Conservation (phyloP, 345 rosid genomes). For the Arabidopsis suecica region DNA sequence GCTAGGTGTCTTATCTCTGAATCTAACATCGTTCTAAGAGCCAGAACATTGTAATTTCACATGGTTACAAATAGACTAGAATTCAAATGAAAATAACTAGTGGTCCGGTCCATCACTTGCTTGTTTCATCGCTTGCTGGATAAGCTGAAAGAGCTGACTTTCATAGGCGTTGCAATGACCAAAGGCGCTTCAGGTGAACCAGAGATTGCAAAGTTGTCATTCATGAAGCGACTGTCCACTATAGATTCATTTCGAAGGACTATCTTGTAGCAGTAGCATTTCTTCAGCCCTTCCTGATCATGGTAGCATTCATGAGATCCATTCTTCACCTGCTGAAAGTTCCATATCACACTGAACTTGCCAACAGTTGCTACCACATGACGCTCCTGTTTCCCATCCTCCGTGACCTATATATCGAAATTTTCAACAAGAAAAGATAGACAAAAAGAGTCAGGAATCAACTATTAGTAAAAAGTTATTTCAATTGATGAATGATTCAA, state of each 20-base stretch:
- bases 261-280: conserved; percentile 91
- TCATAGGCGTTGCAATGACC: conserved; percentile 93
- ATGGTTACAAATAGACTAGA: conserved; percentile 37
- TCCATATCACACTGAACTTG: conserved; percentile 94
- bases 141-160: conserved; percentile 98
- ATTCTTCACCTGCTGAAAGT: conserved; percentile 82
- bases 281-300: conserved; percentile 78
- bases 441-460: not conserved
- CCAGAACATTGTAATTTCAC: conserved; percentile 15
- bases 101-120: conserved; percentile 21
- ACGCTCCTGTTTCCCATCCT: conserved; percentile 82
- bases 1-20: conserved; percentile 2
- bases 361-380: conserved; percentile 98
- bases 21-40: conserved; percentile 35
- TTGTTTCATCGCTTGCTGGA: conserved; percentile 70
- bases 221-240: conserved; percentile 97
- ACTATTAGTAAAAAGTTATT: not conserved
- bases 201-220: conserved; percentile 86
- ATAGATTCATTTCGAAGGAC: conserved; percentile 91
- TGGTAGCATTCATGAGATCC: conserved; percentile 79
- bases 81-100: conserved; percentile 4
- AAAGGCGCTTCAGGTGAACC: conserved; percentile 98
- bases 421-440: not conserved
- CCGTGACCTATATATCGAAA: conserved; percentile 60
- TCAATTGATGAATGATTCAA: not conserved